Evolutionary conservation across 805 yeast species (phyloP).

Genomic region (Monosporozyma siamensis): DNA sequence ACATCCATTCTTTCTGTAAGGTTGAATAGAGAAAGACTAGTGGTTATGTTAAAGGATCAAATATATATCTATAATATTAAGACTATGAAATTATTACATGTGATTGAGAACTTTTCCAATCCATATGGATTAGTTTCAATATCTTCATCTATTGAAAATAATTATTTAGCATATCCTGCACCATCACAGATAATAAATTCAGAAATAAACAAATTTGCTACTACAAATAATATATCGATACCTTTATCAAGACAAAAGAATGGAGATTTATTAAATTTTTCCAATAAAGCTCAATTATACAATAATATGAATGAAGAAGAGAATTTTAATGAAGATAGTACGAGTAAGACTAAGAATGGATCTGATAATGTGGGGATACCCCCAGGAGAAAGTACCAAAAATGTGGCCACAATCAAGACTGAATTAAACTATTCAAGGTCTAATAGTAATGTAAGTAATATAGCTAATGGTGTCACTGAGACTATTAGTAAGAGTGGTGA

Average conservation of each 20-base stretch:
- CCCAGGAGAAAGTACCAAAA: constrained; percentile 1
- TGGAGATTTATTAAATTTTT: background rate
- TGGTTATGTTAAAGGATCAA: constrained; percentile 55
- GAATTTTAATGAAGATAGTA: background rate
- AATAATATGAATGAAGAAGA: background rate
- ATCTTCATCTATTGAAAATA: constrained; percentile 42
- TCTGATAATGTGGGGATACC: background rate
- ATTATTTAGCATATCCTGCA: constrained; percentile 63
- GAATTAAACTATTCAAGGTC: background rate
- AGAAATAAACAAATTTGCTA: constrained; percentile 24
- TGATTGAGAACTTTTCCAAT: constrained; percentile 38
- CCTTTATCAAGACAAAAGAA: constrained; percentile 5
- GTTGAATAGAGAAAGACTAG: constrained; percentile 54
- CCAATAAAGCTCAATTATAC: background rate
- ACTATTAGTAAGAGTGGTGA: constrained; percentile 43
- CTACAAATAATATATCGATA: constrained; percentile 24
- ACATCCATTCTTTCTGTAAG: constrained; percentile 50
- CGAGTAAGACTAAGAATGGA: background rate
- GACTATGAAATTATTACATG: constrained; percentile 54
- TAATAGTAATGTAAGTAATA: constrained; percentile 3
- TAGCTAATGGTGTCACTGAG: constrained; percentile 7
- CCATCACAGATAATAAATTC: constrained; percentile 50
- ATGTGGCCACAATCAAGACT: background rate
- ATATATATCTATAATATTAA: constrained; percentile 65
- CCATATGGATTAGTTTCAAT: constrained; percentile 53